A percentile compares a stretch with the other conserved stretches of the same genome.
phyloP scores from a whole-genome alignment of 1,284 basidiomycete species.

The Trametes hirsuta region DNA sequence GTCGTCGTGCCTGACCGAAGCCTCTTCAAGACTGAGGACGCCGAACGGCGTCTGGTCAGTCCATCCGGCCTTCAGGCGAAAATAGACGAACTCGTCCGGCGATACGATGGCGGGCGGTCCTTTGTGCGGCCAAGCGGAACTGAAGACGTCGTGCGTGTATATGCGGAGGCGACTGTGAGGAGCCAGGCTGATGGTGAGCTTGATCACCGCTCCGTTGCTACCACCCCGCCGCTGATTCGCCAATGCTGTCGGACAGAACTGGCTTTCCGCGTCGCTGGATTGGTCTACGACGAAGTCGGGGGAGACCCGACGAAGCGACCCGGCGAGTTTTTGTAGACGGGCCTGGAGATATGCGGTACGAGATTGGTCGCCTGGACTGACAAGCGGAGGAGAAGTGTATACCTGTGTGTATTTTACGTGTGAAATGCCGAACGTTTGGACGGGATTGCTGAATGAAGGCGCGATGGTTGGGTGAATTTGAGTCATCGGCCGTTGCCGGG shows the following conservation, averaged over 20 bases:
- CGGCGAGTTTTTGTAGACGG: conserved; percentile 61
- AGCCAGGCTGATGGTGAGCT: conserved; percentile 78
- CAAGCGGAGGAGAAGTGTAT: conserved; percentile 13
- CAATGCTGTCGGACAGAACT: conserved; percentile 55
- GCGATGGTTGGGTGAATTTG: conserved; percentile 19
- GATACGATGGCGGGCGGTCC: conserved; percentile 84
- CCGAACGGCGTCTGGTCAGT: conserved; percentile 85
- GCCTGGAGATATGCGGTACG: neutral
- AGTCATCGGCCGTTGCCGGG: conserved; percentile 22
- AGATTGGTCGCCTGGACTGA: conserved; percentile 7
- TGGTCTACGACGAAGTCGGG: conserved; percentile 81
- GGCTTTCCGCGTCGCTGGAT: conserved; percentile 80
- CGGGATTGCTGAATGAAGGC: conserved; percentile 6
- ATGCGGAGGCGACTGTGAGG: conserved; percentile 86
- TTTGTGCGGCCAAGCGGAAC: conserved; percentile 98
- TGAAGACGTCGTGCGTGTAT: conserved; percentile 97
- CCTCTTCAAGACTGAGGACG: conserved; percentile 91
- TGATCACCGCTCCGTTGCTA: conserved; percentile 1
- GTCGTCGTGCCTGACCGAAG: conserved; percentile 87
- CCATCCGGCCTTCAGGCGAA: conserved; percentile 85
- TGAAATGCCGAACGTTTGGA: conserved; percentile 1
- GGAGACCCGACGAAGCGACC: conserved; percentile 71
- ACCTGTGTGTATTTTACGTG: conserved; percentile 24
- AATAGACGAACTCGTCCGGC: conserved; percentile 84
- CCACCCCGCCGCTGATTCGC: conserved; percentile 8